phyloP scores from a whole-genome alignment of 23 red algal species.

The Gracilaria vermiculophylla region DNA sequence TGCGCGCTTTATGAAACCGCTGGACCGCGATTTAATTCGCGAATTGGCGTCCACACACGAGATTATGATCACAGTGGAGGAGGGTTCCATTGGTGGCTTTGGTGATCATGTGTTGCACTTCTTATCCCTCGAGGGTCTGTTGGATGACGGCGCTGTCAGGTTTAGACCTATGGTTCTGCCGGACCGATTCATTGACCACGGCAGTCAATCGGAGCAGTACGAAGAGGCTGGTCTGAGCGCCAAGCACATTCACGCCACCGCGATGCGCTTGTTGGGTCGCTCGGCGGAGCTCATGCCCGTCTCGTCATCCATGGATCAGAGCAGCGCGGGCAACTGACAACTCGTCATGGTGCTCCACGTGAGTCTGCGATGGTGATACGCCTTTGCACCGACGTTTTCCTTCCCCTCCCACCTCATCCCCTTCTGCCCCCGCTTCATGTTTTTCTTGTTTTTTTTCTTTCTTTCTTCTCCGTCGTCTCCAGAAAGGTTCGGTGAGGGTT shows the following conservation, averaged over 20 bases:
- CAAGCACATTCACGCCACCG: conserved; percentile 79
- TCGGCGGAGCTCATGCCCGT: conserved; percentile 40
- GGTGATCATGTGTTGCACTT: conserved; percentile 95
- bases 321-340: background rate
- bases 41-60: conserved; percentile 73
- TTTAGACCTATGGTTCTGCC: conserved; percentile 97
- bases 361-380: background rate
- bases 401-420: background rate
- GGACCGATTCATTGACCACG: conserved; percentile 95
- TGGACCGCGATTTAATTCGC: conserved; percentile 88
- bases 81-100: conserved; percentile 96
- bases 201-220: conserved; percentile 87
- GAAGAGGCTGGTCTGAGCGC: conserved; percentile 93
- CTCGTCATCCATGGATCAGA: background rate
- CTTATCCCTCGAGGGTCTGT: conserved; percentile 65
- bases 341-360: background rate
- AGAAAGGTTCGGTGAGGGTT: too few relatives aligned
- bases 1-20: conserved; percentile 98
- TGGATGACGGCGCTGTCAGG: conserved; percentile 77
- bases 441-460: too few relatives aligned
- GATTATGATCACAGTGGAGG: conserved; percentile 91
- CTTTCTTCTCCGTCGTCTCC: too few relatives aligned
- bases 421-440: too few relatives aligned
- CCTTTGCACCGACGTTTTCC: background rate
- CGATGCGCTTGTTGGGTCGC: conserved; percentile 82